A percentile compares a stretch with the other conserved stretches of the same genome.
These are phyloP conservation scores for Goffeauzyma gilvescens DNA, from an alignment of 768 basidiomycete genomes.

Conservation along the genomic window DNA sequence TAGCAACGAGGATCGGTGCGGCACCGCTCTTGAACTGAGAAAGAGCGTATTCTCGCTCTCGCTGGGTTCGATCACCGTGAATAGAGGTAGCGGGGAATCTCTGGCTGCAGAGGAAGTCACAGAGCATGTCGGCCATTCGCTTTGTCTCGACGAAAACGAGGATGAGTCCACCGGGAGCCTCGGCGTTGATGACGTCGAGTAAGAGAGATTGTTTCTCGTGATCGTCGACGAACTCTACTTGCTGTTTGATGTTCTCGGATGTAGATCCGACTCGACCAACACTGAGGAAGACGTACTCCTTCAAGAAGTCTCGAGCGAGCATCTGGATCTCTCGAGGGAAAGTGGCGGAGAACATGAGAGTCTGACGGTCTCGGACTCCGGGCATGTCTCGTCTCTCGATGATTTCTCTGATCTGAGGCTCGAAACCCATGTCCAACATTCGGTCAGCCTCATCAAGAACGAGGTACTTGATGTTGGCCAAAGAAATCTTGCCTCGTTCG, in stretches of 20 bases:
- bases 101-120: conserved; percentile 76
- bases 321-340: conserved; percentile 94
- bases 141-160: conserved; percentile 99
- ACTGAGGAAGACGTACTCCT: conserved; percentile 91
- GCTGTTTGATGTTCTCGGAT: conserved; percentile 98
- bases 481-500: conserved; percentile 88
- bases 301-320: conserved; percentile 29
- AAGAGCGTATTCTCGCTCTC: conserved; percentile 88
- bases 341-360: conserved; percentile 98
- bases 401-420: conserved; percentile 94
- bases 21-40: conserved; percentile 87
- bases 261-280: conserved; percentile 97
- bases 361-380: conserved; percentile 72
- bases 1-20: conserved; percentile 91
- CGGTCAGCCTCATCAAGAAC: conserved; percentile 98
- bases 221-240: conserved; percentile 96
- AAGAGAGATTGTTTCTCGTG: conserved; percentile 88
- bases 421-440: conserved; percentile 99
- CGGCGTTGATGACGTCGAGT: conserved; percentile 74
- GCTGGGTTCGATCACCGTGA: conserved; percentile 92
- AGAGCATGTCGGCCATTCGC: conserved; percentile 95
- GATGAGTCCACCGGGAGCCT: conserved; percentile 57
- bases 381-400: conserved; percentile 99
- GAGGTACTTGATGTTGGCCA: conserved; percentile 90
- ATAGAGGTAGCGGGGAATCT: conserved; percentile 82